Evolutionary conservation across 1,284 basidiomycete genomes (phyloP), one percentile per base, ranked within the genome.

Genomic region (Amylostereum areolatum): DNA sequence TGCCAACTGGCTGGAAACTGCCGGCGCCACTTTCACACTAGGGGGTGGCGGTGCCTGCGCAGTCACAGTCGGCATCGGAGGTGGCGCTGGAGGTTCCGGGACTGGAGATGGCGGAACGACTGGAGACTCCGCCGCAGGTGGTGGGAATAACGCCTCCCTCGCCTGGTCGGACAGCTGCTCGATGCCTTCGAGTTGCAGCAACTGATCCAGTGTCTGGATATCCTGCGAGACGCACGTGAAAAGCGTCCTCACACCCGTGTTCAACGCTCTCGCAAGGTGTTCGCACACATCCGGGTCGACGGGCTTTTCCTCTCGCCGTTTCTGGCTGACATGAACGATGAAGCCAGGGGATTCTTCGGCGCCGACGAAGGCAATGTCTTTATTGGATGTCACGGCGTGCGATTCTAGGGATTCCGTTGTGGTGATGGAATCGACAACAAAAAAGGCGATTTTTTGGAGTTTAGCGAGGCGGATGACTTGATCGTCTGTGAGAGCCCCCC

Each of bases 371-470:
- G 42, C 1, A 27, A 54, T 43, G 3, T 44, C 36, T 24, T 53
- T 47, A 1, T 25, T 9, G 4, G 33, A 47, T 10, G 36, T 37
- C 33, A 47, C 45, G 11, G 1, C 30, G 8, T 27, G 45, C 9
- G 7, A 4, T 6, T 25, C 52, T 5, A 54, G 27, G n/a, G 39
- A 34, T 18, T 53, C 36, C 6, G 47, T 54, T 5, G 51, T 53
- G 2, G 34, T 47, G 3, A 54, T 54, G 11, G 46, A 33, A 3
- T 46, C 34, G 24, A 53, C 52, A 3, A 18, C n/a, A 3, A 54
- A 46, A n/a, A 54, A 44, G 2, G 28, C 27, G 27, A 54, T 54
- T 8, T 47, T 53, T 35, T 39, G 35, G 28, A 54, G 40, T 33
- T 52, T 54, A 25, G 32, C 12, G 5, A 54, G 44, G 8, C 45